Evolutionary conservation across 306 rosid genomes (phyloP), one percentile per base, ranked within the genome.

Genomic region (apple (Malus domestica)): DNA sequence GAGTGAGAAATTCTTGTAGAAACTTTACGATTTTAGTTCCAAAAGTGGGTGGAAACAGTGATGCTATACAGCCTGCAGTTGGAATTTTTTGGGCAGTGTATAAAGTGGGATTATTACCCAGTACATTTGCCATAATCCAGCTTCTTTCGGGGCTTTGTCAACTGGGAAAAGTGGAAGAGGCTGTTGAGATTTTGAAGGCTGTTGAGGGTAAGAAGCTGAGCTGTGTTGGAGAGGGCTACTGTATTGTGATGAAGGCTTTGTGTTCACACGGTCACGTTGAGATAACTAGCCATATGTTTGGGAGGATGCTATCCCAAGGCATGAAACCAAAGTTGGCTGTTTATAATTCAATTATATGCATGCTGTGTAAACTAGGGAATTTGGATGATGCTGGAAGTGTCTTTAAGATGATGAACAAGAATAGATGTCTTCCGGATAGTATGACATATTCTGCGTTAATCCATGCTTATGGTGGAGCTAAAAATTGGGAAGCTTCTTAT

Each of bases 361-460:
- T 88, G 93, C 72, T 88, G 20, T 90, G 96, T 79, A 90, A 87
- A 79, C 23, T 87, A 72, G 91, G 96, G 22, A 83, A 78, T 72
- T 78, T 88, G 76, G 83, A 76, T 62, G 76, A 71, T 76, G 96
- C 96, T 7, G 79, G 72, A 13, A 78, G 76, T 77, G 90, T 90
- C 20, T 88, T 82, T 60, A 85, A 85, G 76, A 81, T 84, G 35
- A 90, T 90, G 96, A 87, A 84, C 78, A 88, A 74, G 83, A 85
- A 88, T 22, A 75, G 93, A 68, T 87, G 96, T 40, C 57, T 83
- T 66, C 90, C 96, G 4, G 90, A 90, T 81, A 79, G 78, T 80
- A 68, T 81, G 33, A 90, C 93, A 5, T 90, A 87, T 79, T 82
- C 81, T 35, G 80, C 87, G n/a, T 67, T 90, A 81, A 78, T 90